Conservation (phyloP, 2,329 filamentous ascomycete species). For the Pseudocercospora eumusae region DNA sequence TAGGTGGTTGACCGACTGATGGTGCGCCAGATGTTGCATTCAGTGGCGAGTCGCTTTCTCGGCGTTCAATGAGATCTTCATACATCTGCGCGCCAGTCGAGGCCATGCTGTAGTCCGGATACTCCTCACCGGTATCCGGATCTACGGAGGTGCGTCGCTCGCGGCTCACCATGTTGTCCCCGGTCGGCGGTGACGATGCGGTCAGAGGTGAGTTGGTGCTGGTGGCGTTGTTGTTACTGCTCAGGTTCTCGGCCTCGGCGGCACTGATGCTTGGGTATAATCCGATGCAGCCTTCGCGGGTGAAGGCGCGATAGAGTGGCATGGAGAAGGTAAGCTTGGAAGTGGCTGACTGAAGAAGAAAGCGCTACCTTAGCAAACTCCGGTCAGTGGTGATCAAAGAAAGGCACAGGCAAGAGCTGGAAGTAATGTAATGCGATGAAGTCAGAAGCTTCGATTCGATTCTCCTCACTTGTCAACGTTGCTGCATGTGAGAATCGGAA, state of each 20-base stretch:
- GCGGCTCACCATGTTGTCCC: neutral
- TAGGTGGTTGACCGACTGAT: neutral
- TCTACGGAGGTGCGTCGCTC: neutral
- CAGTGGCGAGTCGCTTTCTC: neutral
- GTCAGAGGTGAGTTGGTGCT: too few species aligned
- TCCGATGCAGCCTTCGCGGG: neutral
- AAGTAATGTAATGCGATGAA: neutral
- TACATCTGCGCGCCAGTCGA: neutral
- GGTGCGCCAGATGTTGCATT: neutral
- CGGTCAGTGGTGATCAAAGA: too few species aligned
- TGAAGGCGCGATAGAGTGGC: neutral
- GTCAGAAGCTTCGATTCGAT: neutral
- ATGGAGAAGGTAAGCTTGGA: neutral
- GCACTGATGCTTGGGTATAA: conserved; percentile 7
- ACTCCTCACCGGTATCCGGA: neutral
- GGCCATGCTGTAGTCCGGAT: neutral
- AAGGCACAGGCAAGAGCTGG: neutral
- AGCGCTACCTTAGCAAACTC: too few species aligned
- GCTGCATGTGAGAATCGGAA: neutral
- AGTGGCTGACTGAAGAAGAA: neutral
- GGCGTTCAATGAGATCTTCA: neutral
- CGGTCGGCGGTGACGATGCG: neutral
- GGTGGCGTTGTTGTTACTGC: neutral
- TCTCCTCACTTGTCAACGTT: neutral
- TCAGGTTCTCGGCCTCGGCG: neutral